Evolutionary conservation across 306 rosid species (phyloP), one percentile per base, ranked within the genome.

Genomic region (Cicer judaicum): DNA sequence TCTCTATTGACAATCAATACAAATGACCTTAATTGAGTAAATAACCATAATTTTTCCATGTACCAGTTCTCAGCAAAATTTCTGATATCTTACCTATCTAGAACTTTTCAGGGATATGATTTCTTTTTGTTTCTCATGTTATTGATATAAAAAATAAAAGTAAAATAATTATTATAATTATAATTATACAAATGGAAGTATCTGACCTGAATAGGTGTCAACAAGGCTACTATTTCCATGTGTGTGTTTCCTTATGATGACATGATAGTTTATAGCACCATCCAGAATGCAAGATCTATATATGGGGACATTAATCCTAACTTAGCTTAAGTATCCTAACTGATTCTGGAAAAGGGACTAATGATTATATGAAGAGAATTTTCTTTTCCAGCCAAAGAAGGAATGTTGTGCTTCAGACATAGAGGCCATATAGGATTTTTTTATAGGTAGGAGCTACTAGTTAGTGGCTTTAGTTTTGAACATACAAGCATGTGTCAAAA

Each of bases 321-420:
- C 34, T 29, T 29, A 29, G 4, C 34, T 29, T 29, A 29, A 29
- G 24, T 67, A 15, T 68, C 59, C 5, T 36, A 57, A 54, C 50
- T 44, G 56, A 13, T 63, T 36, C 24, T 50, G 50, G 29, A 38
- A 49, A 75, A 16, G 19, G 40, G 34, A 16, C 11, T 38, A 40
- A 50, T 52, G 15, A 40, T 15, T 52, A 13, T 64, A 41, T 55
- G 52, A 41, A n/a, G n/a, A 75, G 64, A 21, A 62, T 39, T 61
- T 74, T 16, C 34, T 48, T 18, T 48, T 74, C 36, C 8, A 62
- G 21, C 36, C 41, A 18, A 48, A 52, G 19, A 47, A 73, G 44
- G 49, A 42, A 65, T 72, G 5, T 40, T 71, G 12, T 55, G 65
- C 42, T 71, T 71, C 21, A 41, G 4, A 50, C 7, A 11, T 10